A percentile compares a stretch with the other conserved stretches of the same genome.
Evolutionary conservation across 1,139 yeast species (phyloP).

Genomic region (Citeromyces hawaiiensis): DNA sequence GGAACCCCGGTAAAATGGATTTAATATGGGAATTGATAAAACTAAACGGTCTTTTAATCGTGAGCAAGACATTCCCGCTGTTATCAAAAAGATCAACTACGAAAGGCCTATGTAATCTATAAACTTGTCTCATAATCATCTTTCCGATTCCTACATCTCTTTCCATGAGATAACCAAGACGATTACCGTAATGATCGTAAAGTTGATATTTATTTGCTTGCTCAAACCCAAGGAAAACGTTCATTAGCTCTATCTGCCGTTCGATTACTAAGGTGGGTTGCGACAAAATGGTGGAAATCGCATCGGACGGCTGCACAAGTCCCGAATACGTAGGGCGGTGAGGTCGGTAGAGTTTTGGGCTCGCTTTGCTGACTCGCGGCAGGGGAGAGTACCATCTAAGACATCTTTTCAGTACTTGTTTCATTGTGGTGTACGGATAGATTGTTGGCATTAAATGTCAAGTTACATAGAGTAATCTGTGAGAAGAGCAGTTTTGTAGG

Average conservation of each 20-base stretch:
- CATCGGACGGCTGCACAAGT: slow-evolving; percentile 37
- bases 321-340: neutral
- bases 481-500: too few species aligned
- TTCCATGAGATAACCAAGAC: slow-evolving; percentile 72
- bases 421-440: too few species aligned
- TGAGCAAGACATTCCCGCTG: slow-evolving; percentile 54
- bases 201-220: slow-evolving; percentile 76
- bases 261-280: slow-evolving; percentile 84
- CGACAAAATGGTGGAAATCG: slow-evolving; percentile 39
- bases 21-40: slow-evolving; percentile 82
- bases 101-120: slow-evolving; percentile 77
- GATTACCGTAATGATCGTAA: slow-evolving; percentile 60
- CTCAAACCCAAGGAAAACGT: slow-evolving; percentile 76
- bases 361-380: neutral
- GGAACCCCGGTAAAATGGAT: slow-evolving; percentile 42
- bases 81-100: slow-evolving; percentile 69
- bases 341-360: neutral
- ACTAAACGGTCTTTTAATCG: slow-evolving; percentile 71
- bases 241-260: slow-evolving; percentile 80
- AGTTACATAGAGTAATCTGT: too few species aligned
- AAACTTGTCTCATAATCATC: slow-evolving; percentile 66
- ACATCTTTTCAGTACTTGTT: too few species aligned
- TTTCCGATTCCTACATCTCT: slow-evolving; percentile 61
- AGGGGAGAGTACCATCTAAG: neutral
- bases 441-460: too few species aligned